Evolutionary conservation across 345 rosid species (phyloP), one percentile per base, ranked within the genome.

Genomic region (Eucalyptus rudis): DNA sequence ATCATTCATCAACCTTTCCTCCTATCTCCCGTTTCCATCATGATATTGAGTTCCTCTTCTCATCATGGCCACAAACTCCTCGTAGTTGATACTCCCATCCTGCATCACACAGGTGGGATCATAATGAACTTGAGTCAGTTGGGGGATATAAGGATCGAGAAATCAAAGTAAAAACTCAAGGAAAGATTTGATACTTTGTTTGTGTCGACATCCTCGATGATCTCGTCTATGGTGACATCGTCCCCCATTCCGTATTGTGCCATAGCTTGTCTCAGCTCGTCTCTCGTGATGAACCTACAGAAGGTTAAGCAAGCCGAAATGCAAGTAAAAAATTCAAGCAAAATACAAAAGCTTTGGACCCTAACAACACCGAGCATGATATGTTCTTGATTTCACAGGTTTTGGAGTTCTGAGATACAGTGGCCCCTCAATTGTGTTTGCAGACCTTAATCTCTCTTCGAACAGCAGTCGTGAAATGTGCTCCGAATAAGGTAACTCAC

Each of bases 191-290:
- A 90, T 94, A 96, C 99, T 87, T 94, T 94, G 91, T 98, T 96
- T 12, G 93, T 93, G 88, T 98, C 98, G 40, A 97, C 99, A 91
- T 98, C 99, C 43, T 94, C 91, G 62, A 98, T 90, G 90, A 97
- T 91, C 92, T 98, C 97, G 90, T 94, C 93, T 89, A 96, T 92
- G 43, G 94, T 97, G 6, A 94, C 96, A 79, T 97, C 98, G 89
- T 96, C 98, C 45, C 97, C 97, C 95, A 95, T 94, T 25, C 98
- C 95, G 49, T 95, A 93, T 88, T 95, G 83, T 19, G 93, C 91
- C 96, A 98, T 93, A 3, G 97, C 95, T 15, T 93, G 92, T 91
- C 95, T 95, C 25, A 98, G 91, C 91, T 98, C 99, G 54, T 98
- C 99, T 88, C 98, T 95, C 54, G 99, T 95, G 90, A 98, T 96